phyloP scores from a whole-genome alignment of 2,329 filamentous ascomycete genomes.

The Mariannaea sp. region DNA sequence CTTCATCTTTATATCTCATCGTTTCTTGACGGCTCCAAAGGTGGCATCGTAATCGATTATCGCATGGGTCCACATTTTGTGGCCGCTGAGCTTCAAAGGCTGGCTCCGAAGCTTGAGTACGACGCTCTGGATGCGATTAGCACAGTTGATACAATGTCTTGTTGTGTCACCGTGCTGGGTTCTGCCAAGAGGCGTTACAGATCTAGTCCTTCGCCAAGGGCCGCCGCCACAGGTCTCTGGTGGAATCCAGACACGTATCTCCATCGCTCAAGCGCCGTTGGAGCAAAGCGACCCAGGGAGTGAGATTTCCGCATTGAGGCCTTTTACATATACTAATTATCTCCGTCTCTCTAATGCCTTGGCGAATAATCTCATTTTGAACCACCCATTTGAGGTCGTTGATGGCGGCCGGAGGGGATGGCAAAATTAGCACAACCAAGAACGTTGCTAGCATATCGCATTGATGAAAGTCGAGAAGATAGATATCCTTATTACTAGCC shows the following conservation, averaged over 20 bases:
- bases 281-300: neutral
- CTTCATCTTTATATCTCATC: neutral
- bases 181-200: too few relatives aligned
- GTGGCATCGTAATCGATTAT: slow-evolving; percentile 6
- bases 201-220: too few relatives aligned
- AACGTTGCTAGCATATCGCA: neutral
- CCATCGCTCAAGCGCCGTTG: too few relatives aligned
- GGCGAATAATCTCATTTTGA: neutral
- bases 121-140: neutral
- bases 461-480: too few relatives aligned
- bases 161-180: too few relatives aligned
- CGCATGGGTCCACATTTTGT: neutral
- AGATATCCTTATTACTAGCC: too few relatives aligned
- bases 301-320: neutral
- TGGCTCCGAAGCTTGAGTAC: neutral
- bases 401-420: neutral
- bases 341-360: neutral
- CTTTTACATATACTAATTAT: neutral
- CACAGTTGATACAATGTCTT: neutral
- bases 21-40: neutral
- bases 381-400: neutral
- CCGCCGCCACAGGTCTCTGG: too few relatives aligned
- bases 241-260: too few relatives aligned
- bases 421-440: neutral
- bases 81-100: neutral